These are phyloP conservation scores for Exophiala aquamarina DNA, from an alignment of 2,329 filamentous ascomycete genomes.

Conservation along the genomic window DNA sequence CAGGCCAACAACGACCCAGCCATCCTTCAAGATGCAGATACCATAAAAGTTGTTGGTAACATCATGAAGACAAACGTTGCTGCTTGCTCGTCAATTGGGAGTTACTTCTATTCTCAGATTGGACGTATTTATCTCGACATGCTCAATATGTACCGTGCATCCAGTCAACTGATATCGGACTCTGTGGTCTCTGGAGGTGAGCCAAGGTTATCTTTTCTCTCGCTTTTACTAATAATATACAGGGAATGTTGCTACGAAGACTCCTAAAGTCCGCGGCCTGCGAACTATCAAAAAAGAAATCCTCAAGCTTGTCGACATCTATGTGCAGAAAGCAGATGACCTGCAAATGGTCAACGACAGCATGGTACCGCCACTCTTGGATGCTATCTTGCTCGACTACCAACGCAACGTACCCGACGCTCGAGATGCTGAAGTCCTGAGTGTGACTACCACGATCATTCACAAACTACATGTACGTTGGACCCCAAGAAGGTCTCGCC, in stretches of 20 bases:
- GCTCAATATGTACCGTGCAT: conserved; percentile 97
- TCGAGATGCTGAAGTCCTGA: conserved; percentile 92
- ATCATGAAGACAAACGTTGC: conserved; percentile 99
- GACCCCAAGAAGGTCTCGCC: conserved; percentile 53
- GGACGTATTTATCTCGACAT: conserved; percentile 97
- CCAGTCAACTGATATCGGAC: conserved; percentile 94
- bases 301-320: conserved; percentile 94
- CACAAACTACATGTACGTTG: conserved; percentile 89
- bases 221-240: conserved; percentile 24
- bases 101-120: conserved; percentile 98
- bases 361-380: conserved; percentile 92
- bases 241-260: conserved; percentile 94
- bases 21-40: conserved; percentile 86
- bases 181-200: conserved; percentile 81
- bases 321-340: conserved; percentile 97
- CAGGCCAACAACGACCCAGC: conserved; percentile 80
- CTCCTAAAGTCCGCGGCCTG: conserved; percentile 90
- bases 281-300: conserved; percentile 99
- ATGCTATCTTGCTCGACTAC: conserved; percentile 93
- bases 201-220: conserved; percentile 25
- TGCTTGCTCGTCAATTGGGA: conserved; percentile 93
- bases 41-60: conserved; percentile 98
- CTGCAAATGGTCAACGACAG: conserved; percentile 87
- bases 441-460: conserved; percentile 97
- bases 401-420: conserved; percentile 95